Evolutionary conservation across 2,329 filamentous ascomycete species (phyloP), one percentile per base, ranked within the genome.

Genomic region (Beauveria rudraprayagi): DNA sequence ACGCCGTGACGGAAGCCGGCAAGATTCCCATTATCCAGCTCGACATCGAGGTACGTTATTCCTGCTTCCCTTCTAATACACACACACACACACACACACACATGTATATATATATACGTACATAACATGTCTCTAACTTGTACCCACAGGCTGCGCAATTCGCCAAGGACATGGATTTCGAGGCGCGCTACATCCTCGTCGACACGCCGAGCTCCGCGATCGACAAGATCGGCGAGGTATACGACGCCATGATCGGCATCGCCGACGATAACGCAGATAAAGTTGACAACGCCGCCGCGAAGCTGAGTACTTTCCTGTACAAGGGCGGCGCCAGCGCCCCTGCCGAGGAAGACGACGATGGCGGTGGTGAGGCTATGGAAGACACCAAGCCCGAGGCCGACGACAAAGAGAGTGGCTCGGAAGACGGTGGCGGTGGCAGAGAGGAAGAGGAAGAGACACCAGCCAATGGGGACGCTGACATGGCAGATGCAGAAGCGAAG

Each of bases 1-100:
- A 83, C 17, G 75, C 75, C 14, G 75, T 86, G 26, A 71, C 75
- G 19, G 79, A 82, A 51, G 69, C 75, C 9, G 82, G 81, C 46
- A 86, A 86, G 69, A 82, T 92, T 34, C 80, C 84, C 1, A 65
- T 87, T 3, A 76, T 85, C 65, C 75, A 79, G 63, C 74, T 86
- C 67, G 77, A 81, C 60, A 67, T 74, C 17, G 78, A 83, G 68
- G 83, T 84, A 76, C 73, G 76, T 69, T 60, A 28, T 6, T 43
- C 48, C 46, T 59, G 41, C 6, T 24, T 41, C 19, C 24, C 5
- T n/a, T 8, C 59, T 22, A 19, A 28, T 53, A 5, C n/a, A 17
- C 7, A 3, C 6, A 7, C 17, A 34, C 30, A 34, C 3, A 34
- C 30, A 37, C 34, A 34, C 30, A 34, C 4, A 14, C 11, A 37